Percentiles rank a stretch among this genome's conserved stretches.
These are phyloP conservation scores for Nakazawaea sp. DNA, from an alignment of 805 yeast species.

Conservation along the genomic window DNA sequence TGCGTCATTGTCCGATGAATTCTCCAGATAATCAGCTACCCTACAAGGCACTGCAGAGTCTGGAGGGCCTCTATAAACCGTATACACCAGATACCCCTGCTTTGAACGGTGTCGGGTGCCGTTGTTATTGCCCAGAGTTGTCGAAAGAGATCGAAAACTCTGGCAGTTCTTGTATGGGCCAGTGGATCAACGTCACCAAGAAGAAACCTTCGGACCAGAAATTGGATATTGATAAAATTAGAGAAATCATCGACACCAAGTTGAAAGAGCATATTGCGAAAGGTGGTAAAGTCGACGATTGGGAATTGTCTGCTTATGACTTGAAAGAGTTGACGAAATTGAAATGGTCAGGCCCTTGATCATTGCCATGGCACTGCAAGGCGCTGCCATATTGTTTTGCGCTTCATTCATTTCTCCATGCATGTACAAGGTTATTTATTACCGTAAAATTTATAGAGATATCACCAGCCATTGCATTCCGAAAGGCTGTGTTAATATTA, in stretches of 20 bases:
- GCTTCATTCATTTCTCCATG: no score
- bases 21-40: slow-evolving; percentile 45
- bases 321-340: slow-evolving; percentile 9
- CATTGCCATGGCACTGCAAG: no score
- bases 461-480: no score
- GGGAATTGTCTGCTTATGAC: slow-evolving; percentile 20
- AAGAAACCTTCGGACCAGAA: slow-evolving; percentile 4
- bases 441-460: no score
- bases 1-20: slow-evolving; percentile 80
- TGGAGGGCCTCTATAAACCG: slow-evolving; percentile 25
- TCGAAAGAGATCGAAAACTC: slow-evolving; percentile 51
- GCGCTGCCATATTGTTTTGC: no score
- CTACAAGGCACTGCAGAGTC: slow-evolving; percentile 28
- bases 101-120: slow-evolving; percentile 68
- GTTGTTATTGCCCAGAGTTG: slow-evolving; percentile 71
- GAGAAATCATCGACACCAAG: slow-evolving; percentile 15
- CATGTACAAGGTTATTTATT: no score
- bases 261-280: slow-evolving; percentile 17
- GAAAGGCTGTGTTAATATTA: no score
- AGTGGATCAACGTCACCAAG: slow-evolving; percentile 34
- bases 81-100: neutral
- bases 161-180: slow-evolving; percentile 40
- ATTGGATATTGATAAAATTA: slow-evolving; percentile 24
- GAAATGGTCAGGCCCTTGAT: no score
- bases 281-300: slow-evolving; percentile 17